Evolutionary conservation across 1,139 yeast genomes (phyloP), one percentile per base, ranked within the genome.

Genomic region (Hanseniaspora sp.): DNA sequence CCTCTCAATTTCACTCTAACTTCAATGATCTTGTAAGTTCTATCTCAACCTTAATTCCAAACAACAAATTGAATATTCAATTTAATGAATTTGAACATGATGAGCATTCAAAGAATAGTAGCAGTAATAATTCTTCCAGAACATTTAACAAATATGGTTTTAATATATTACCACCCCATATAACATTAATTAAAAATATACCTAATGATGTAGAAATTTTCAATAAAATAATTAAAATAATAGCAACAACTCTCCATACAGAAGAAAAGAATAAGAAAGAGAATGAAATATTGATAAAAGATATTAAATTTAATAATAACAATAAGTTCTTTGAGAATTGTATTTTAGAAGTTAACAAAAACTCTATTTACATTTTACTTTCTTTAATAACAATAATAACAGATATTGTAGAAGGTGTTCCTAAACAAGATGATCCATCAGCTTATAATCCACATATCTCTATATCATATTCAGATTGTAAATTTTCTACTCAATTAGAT

Each of bases 81-180:
- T 39, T 31, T 12, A 51, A 51, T 15, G 48, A 51, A 31, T 51
- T 34, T 44, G 18, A 44, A 5, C 15, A 34, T 29, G 17, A 31
- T 4, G 15, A 12, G 7, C 33, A 45, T 29, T 18, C 39, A 15
- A 45, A 23, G 7, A 33, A 23, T 3, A 28, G 28, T 23, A 23
- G 23, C 4, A 33, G 33, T 7, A 28, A 13, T 6, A 41, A 29
- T 4, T 15, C 9, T 17, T 9, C 28, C 17, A 39, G 15, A 23
- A 31, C 45, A 30, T 51, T 51, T n/a, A 51, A 51, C 29, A 17
- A 15, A 5, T 45, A 30, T 12, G 54, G 54, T 5, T 51, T 51
- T n/a, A 37, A 44, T 13, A 44, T 45, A 7, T 40, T 51, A 12
- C 54, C 54, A 6, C 46, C 48, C 12, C 54, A 51, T 23, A 51